Evolutionary conservation across 1,284 basidiomycete genomes (phyloP).

Genomic region (Mycosarcoma mackinlayi): DNA sequence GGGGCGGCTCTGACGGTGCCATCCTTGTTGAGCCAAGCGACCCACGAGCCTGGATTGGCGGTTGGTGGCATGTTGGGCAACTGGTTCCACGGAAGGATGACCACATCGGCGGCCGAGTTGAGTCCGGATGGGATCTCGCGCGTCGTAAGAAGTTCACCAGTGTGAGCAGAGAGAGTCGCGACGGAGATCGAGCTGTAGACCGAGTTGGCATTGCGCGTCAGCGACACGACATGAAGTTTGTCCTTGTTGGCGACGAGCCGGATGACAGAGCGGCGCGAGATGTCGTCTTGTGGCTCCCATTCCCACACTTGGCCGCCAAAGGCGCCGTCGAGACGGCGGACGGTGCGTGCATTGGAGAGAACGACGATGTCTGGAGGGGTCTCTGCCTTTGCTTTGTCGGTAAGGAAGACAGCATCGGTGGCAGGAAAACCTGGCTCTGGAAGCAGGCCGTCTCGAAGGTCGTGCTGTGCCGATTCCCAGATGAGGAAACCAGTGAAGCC

Average conservation of each 20-base stretch:
- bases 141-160: conserved; percentile 44
- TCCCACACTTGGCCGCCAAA: conserved; percentile 30
- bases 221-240: conserved; percentile 50
- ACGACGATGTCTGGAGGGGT: conserved; percentile 40
- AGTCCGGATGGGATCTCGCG: conserved; percentile 43
- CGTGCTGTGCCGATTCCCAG: conserved; percentile 73
- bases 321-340: conserved; percentile 39
- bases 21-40: conserved; percentile 61
- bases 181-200: conserved; percentile 38
- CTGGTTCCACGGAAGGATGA: conserved; percentile 47
- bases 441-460: conserved; percentile 34
- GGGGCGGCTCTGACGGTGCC: conserved; percentile 53
- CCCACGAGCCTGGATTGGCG: conserved; percentile 52
- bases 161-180: conserved; percentile 42
- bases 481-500: conserved; percentile 76
- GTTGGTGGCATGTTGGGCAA: conserved; percentile 44
- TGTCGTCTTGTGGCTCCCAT: conserved; percentile 37
- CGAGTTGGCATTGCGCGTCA: conserved; percentile 38
- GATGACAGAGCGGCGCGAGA: conserved; percentile 33
- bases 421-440: conserved; percentile 38
- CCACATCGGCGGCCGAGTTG: conserved; percentile 34
- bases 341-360: conserved; percentile 50
- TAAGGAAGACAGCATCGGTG: conserved; percentile 52
- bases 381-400: conserved; percentile 19
- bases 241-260: conserved; percentile 40